Conservation (phyloP, 305 asterid species). For the Fraxinus greggii region DNA sequence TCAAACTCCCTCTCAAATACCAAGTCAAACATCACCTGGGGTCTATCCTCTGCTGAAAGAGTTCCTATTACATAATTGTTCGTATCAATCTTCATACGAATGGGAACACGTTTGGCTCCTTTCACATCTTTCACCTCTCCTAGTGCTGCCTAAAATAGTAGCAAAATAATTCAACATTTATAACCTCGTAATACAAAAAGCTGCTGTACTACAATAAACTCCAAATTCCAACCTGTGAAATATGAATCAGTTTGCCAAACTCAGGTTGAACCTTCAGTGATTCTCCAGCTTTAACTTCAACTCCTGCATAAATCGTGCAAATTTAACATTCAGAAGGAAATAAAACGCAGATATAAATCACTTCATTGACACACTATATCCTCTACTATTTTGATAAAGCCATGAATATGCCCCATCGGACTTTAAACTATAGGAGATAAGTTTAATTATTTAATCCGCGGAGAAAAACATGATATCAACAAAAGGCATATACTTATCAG, state of each 20-base stretch:
- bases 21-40: slow-evolving; percentile 65
- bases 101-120: slow-evolving; percentile 40
- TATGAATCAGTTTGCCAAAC: slow-evolving; percentile 42
- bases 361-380: not conserved
- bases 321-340: not conserved
- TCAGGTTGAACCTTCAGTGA: slow-evolving; percentile 46
- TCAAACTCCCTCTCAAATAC: slow-evolving; percentile 68
- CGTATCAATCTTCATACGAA: slow-evolving; percentile 41
- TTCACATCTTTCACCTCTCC: slow-evolving; percentile 65
- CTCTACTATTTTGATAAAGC: not conserved
- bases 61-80: slow-evolving; percentile 49
- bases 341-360: not conserved
- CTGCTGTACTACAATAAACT: not conserved
- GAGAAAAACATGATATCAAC: not conserved
- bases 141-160: slow-evolving; percentile 52
- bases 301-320: slow-evolving; percentile 37
- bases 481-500: not conserved
- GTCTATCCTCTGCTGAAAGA: slow-evolving; percentile 48
- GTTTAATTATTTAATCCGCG: not conserved
- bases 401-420: not conserved
- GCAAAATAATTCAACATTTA: not conserved
- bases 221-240: slow-evolving; percentile 61
- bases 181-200: not conserved
- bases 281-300: slow-evolving; percentile 65
- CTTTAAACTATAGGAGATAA: not conserved